A percentile compares a stretch with the other conserved stretches of the same genome.
These are phyloP conservation scores for Pleurotus salmoneostramineus DNA, from an alignment of 768 basidiomycete species.

Conservation along the genomic window DNA sequence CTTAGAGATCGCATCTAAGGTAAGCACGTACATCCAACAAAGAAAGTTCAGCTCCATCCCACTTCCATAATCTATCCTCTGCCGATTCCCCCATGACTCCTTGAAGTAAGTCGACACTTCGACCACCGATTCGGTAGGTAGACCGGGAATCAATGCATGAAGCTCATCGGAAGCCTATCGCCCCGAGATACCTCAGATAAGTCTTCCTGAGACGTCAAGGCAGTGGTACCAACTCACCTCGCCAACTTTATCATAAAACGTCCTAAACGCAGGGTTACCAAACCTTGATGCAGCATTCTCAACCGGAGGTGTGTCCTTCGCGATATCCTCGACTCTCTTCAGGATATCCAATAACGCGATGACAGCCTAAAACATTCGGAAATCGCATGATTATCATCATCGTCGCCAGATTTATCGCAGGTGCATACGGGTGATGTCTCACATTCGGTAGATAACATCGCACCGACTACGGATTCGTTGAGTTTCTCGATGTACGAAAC, in stretches of 20 bases:
- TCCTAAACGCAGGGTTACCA: slow-evolving; percentile 94
- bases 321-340: slow-evolving; percentile 61
- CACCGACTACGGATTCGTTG: slow-evolving; percentile 71
- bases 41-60: slow-evolving; percentile 99
- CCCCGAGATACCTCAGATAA: slow-evolving; percentile 28
- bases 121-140: slow-evolving; percentile 52
- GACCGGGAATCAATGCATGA: slow-evolving; percentile 52
- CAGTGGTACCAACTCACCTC: slow-evolving; percentile 40
- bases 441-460: slow-evolving; percentile 69
- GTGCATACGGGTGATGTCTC: slow-evolving; percentile 54
- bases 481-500: slow-evolving; percentile 68
- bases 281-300: slow-evolving; percentile 91
- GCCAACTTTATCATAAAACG: slow-evolving; percentile 80
- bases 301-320: slow-evolving; percentile 73
- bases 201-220: not conserved
- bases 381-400: not conserved
- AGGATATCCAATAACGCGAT: slow-evolving; percentile 59
- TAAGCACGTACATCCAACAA: slow-evolving; percentile 81
- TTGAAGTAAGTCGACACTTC: slow-evolving; percentile 81
- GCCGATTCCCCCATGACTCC: slow-evolving; percentile 88
- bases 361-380: slow-evolving; percentile 46
- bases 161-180: slow-evolving; percentile 36
- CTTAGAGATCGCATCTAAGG: not conserved
- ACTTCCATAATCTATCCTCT: slow-evolving; percentile 97
- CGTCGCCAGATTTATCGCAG: slow-evolving; percentile 1